phyloP scores from a whole-genome alignment of 768 basidiomycete species.

The Flagelloscypha sp. region DNA sequence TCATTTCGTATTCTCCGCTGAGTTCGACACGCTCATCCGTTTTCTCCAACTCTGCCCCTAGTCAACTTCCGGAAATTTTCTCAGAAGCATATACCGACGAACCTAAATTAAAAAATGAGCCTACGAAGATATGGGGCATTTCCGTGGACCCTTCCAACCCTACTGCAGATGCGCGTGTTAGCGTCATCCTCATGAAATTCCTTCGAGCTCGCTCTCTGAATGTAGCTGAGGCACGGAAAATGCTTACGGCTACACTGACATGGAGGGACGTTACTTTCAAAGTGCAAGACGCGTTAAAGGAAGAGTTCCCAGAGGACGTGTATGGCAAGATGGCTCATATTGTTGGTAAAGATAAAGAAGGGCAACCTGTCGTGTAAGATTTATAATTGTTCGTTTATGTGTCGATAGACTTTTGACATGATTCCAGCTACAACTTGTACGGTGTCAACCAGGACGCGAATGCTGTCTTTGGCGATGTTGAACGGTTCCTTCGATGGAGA shows the following conservation, averaged over 20 bases:
- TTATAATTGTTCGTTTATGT: not conserved
- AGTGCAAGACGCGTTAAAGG: slow-evolving; percentile 50
- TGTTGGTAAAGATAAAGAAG: slow-evolving; percentile 63
- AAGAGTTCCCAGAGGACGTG: slow-evolving; percentile 52
- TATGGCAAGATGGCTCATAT: slow-evolving; percentile 59
- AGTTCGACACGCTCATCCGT: not conserved
- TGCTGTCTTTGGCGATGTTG: slow-evolving; percentile 68
- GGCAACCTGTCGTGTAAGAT: slow-evolving; percentile 61
- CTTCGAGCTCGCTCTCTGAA: slow-evolving; percentile 68
- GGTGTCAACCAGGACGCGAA: slow-evolving; percentile 60
- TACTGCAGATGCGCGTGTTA: slow-evolving; percentile 49
- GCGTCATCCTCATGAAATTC: slow-evolving; percentile 78
- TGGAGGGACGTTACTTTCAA: slow-evolving; percentile 68
- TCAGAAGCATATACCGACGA: slow-evolving; percentile 54
- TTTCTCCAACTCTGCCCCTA: slow-evolving; percentile 15
- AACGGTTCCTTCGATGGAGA: slow-evolving; percentile 78
- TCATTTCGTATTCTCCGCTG: not conserved
- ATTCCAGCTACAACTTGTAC: slow-evolving; percentile 66
- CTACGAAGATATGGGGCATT: slow-evolving; percentile 67
- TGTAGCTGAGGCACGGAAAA: slow-evolving; percentile 46
- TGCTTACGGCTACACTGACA: slow-evolving; percentile 59
- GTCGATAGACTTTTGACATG: slow-evolving; percentile 2
- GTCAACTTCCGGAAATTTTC: slow-evolving; percentile 44
- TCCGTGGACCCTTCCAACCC: slow-evolving; percentile 50
- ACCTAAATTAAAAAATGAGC: slow-evolving; percentile 36